Percentiles rank a stretch among this genome's conserved stretches.
These are phyloP conservation scores for Tolypocladium cylindrosporum DNA, from an alignment of 2,329 filamentous ascomycete species.

Conservation along the genomic window DNA sequence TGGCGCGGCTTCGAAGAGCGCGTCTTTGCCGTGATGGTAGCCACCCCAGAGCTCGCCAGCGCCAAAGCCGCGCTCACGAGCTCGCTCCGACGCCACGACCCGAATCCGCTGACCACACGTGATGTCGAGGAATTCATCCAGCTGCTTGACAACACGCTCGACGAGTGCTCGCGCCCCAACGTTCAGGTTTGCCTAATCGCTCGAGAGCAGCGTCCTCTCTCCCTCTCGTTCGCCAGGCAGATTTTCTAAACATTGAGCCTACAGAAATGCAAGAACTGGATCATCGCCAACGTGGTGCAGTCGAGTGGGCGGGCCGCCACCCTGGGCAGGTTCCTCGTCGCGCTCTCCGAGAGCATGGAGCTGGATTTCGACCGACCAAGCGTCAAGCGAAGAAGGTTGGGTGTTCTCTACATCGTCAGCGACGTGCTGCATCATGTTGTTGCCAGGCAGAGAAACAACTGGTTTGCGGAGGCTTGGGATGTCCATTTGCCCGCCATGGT, in stretches of 20 bases:
- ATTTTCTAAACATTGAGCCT: constrained; percentile 12
- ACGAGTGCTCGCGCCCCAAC: constrained; percentile 67
- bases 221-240: constrained; percentile 1
- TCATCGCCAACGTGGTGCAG: constrained; percentile 59
- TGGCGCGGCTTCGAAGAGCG: not conserved
- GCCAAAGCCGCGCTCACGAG: constrained; percentile 71
- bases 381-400: constrained; percentile 57
- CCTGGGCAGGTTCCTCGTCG: constrained; percentile 66
- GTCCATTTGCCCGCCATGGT: constrained; percentile 52
- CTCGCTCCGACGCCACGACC: constrained; percentile 63
- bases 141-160: constrained; percentile 53
- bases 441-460: constrained; percentile 36
- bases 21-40: constrained; percentile 34
- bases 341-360: constrained; percentile 44
- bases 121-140: constrained; percentile 61
- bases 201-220: constrained; percentile 8
- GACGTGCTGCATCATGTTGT: constrained; percentile 66
- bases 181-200: constrained; percentile 68
- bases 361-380: constrained; percentile 33
- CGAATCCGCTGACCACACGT: constrained; percentile 56
- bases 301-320: constrained; percentile 56
- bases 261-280: constrained; percentile 83
- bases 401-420: constrained; percentile 69
- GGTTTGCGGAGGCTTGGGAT: constrained; percentile 48
- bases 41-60: constrained; percentile 62